Percentiles rank a stretch among this genome's conserved stretches.
These are phyloP conservation scores for Talaromyces albobiverticillius DNA, from an alignment of 2,329 filamentous ascomycete genomes.

Conservation along the genomic window DNA sequence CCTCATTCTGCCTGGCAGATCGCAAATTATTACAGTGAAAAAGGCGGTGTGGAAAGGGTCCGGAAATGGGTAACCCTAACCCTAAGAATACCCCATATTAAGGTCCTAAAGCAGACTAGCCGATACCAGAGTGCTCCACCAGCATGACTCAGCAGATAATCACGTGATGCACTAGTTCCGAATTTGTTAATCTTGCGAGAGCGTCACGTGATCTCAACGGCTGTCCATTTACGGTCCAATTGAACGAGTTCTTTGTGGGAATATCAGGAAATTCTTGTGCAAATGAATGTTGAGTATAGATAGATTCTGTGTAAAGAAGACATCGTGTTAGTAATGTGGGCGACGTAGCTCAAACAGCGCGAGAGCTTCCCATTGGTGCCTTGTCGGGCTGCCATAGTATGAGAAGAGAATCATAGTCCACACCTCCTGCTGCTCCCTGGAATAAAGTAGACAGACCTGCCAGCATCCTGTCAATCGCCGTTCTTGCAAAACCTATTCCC, in stretches of 20 bases:
- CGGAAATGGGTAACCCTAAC: too few relatives aligned
- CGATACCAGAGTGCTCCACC: neutral
- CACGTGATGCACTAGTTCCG: too few relatives aligned
- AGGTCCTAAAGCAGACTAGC: neutral
- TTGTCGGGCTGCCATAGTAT: conserved; percentile 7
- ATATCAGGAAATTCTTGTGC: neutral
- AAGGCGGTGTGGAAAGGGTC: too few relatives aligned
- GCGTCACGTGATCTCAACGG: neutral
- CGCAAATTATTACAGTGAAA: too few relatives aligned
- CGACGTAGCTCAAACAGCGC: neutral
- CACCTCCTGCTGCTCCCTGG: neutral
- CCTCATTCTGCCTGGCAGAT: too few relatives aligned
- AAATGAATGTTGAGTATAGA: neutral
- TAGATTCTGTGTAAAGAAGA: neutral
- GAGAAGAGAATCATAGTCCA: too few relatives aligned
- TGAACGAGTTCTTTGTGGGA: neutral
- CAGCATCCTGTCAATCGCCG: neutral
- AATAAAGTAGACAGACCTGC: neutral
- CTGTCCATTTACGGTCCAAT: neutral
- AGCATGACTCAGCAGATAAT: neutral
- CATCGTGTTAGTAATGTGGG: neutral
- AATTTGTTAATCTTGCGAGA: neutral
- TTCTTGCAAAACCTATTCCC: neutral
- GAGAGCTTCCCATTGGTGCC: conserved; percentile 7
- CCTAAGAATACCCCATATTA: too few relatives aligned